Conservation (phyloP, 495 filamentous ascomycete species). For the Apodospora peruviana region DNA sequence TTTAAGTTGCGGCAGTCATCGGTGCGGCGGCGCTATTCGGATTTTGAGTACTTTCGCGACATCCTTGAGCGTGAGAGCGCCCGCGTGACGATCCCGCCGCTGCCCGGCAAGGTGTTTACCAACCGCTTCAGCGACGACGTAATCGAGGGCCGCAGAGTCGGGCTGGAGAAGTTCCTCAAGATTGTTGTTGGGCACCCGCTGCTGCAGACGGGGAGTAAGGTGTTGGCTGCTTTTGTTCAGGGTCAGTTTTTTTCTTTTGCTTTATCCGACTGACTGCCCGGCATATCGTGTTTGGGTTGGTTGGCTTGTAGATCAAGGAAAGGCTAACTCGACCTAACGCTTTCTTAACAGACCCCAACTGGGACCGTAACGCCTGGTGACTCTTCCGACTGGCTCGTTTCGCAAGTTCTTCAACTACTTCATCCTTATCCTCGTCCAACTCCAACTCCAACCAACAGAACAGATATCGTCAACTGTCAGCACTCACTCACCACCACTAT, state of each 20-base stretch:
- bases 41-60: constrained; percentile 98
- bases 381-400: constrained; percentile 27
- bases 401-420: constrained; percentile 2
- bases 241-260: constrained; percentile 49
- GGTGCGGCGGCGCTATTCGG: constrained; percentile 90
- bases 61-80: constrained; percentile 94
- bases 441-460: not conserved
- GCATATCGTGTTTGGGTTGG: not conserved
- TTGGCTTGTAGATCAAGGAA: no score
- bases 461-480: not conserved
- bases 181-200: constrained; percentile 96
- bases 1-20: constrained; percentile 82
- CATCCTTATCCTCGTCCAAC: no score
- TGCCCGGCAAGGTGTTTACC: constrained; percentile 96
- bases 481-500: not conserved
- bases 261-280: not conserved
- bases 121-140: constrained; percentile 98
- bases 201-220: constrained; percentile 95
- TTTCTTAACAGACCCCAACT: constrained; percentile 61
- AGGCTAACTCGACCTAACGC: no score
- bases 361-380: constrained; percentile 77
- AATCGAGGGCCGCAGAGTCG: constrained; percentile 89
- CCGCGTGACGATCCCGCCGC: constrained; percentile 88
- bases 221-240: constrained; percentile 91
- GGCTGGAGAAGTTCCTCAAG: constrained; percentile 91